These are phyloP conservation scores for Ustilago bromivora DNA, from an alignment of 1,284 basidiomycete genomes.

Conservation along the genomic window DNA sequence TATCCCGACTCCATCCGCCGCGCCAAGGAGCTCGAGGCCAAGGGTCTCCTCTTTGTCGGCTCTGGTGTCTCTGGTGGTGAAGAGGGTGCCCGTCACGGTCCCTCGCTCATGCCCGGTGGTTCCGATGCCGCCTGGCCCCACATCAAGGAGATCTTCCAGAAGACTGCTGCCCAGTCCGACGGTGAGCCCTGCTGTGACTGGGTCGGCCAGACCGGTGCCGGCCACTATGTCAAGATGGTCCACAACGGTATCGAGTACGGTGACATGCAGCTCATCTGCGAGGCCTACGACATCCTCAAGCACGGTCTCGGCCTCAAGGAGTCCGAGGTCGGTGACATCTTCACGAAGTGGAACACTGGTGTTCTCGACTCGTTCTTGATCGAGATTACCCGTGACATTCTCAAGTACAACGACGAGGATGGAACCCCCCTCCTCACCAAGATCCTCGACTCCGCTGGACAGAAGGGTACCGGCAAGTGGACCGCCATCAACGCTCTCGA, in stretches of 20 bases:
- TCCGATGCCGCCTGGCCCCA: constrained; percentile 91
- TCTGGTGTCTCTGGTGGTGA: constrained; percentile 99
- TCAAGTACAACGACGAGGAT: constrained; percentile 85
- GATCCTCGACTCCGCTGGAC: constrained; percentile 86
- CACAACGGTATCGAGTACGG: constrained; percentile 94
- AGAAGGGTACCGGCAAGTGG: constrained; percentile 99
- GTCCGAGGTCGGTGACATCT: constrained; percentile 69
- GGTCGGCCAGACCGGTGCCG: constrained; percentile 94
- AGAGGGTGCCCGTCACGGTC: constrained; percentile 96
- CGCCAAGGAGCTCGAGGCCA: constrained; percentile 88
- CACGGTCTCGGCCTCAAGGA: constrained; percentile 84
- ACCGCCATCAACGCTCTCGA: constrained; percentile 98
- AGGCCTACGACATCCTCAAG: constrained; percentile 87
- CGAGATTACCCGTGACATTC: constrained; percentile 76
- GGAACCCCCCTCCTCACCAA: constrained; percentile 90
- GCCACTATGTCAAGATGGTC: constrained; percentile 99
- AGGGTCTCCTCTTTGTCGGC: constrained; percentile 96
- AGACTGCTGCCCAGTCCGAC: constrained; percentile 92
- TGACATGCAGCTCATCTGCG: constrained; percentile 99
- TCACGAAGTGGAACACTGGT: constrained; percentile 89
- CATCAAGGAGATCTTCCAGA: constrained; percentile 99
- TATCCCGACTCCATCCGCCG: constrained; percentile 98
- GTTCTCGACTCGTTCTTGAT: constrained; percentile 99
- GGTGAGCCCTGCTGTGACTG: constrained; percentile 99
- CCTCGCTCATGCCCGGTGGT: constrained; percentile 99